Base-by-base conservation (phyloP, 2,329 filamentous ascomycete species). In the Diaporthe australafricana region DNA sequence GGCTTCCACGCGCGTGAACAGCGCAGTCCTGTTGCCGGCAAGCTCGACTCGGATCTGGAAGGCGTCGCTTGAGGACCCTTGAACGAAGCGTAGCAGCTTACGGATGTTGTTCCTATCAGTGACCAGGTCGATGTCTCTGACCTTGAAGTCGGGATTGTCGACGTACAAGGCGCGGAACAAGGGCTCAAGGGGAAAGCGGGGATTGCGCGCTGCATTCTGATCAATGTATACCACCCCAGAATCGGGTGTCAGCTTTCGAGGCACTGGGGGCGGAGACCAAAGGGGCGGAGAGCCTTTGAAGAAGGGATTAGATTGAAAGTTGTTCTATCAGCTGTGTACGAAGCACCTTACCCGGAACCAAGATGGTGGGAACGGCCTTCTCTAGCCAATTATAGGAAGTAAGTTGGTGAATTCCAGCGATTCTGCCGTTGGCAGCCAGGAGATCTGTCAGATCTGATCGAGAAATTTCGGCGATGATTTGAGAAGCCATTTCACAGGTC, bases 381-480 rank as follows among this genome's bases (percentile, higher is more conserved):
- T 84, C 81, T 66, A 86, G 79, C 86, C 85, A 88, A 75, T 84
- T 87, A 77, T 88, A 88, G 2, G 86, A 88, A 2, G 85, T 79
- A 14, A 87, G 72, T 57, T 82, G 78, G 67, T 81, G 77, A 11
- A 83, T 79, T 38, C 83, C 75, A 5, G 79, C 81, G 71, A 86
- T 85, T 32, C 67, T 71, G n/a, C n/a, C n/a, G n/a, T n/a, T n/a
- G n/a, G n/a, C n/a, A n/a, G n/a, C n/a, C n/a, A n/a, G n/a, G 56
- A 77, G 73, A n/a, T 71, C 52, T 56, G 74, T 38, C 40, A 78
- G 75, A 63, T 76, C 56, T 30, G 30, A 53, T 65, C 74, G 76
- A 73, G 67, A 72, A 67, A 78, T 78, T 32, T 68, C n/a, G n/a
- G n/a, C n/a, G n/a, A n/a, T n/a, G n/a, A n/a, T n/a, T n/a, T n/a